Evolutionary conservation across 352 stramenopile species (phyloP), one percentile per base, ranked within the genome.

Genomic region (Pythium dissotocum): DNA sequence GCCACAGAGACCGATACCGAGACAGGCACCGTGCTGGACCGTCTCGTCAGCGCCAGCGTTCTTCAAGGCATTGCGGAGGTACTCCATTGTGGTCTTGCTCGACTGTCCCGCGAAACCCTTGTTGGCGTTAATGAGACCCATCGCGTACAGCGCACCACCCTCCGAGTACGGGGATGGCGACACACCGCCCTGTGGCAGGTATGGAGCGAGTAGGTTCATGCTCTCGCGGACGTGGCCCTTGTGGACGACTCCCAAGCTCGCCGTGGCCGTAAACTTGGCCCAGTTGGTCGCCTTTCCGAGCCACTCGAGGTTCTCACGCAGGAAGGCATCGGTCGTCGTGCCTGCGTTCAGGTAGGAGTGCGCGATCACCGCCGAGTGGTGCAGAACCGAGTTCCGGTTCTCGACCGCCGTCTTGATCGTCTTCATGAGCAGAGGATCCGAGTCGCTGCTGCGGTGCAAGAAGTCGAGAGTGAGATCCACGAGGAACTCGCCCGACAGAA

Each of bases 291-390:
- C 97, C 72, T 99, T 98, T 28, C 96, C 98, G 66, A 99, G 94
- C 97, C 97, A 99, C 65, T 99, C 97, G 14, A 99, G 87, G 84
- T 99, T 98, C 68, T 99, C 95, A 38, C 98, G 91, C 68, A 99
- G 77, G 73, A 99, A 99, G 12, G 83, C 80, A 80, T 99, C 98
- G 63, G 96, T 96, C 13, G 97, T 99, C 30, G 97, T 99, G n/a
- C 98, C 97, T 33, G 90, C 89, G 79, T 99, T 97, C 85, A 99
- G 94, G 78, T 98, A 99, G 13, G 86, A 91, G 83, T 99, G 95
- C 42, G 96, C 88, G 57, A 98, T 88, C n/a, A 99, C 94, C 28
- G 97, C 96, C 42, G 97, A 97, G 77, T 99, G 97, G 78, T 99
- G 97, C 53, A 99, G 83, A 35, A 99, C 89, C 54, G 94, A 98